These are phyloP conservation scores for Colletotrichum euphorbiae DNA, from an alignment of 2,329 filamentous ascomycete genomes.

Conservation along the genomic window DNA sequence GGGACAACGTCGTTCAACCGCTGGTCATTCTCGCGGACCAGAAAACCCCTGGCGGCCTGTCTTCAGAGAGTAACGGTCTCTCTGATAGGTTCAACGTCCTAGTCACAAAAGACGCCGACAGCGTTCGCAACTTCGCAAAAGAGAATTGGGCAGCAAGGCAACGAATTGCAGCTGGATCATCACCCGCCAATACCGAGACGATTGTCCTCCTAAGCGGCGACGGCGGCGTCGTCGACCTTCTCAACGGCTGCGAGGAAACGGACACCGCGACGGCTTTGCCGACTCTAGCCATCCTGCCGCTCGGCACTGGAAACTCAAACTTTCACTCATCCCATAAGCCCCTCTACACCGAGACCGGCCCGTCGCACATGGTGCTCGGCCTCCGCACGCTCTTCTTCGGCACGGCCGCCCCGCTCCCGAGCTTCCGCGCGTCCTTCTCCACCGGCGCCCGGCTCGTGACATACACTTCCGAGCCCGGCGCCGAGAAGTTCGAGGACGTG, in stretches of 20 bases:
- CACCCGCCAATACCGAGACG: constrained; percentile 55
- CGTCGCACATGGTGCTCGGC: constrained; percentile 60
- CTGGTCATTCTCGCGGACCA: constrained; percentile 59
- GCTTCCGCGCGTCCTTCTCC: constrained; percentile 72
- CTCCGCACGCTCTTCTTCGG: constrained; percentile 72
- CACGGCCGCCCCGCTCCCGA: constrained; percentile 64
- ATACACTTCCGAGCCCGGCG: constrained; percentile 44
- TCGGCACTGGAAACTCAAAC: constrained; percentile 75
- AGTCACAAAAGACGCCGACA: constrained; percentile 71
- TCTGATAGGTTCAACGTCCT: constrained; percentile 63
- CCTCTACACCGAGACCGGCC: constrained; percentile 55
- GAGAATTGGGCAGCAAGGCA: constrained; percentile 49
- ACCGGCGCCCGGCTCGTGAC: constrained; percentile 64
- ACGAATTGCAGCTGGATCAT: constrained; percentile 43
- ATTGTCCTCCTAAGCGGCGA: constrained; percentile 88
- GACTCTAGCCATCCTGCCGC: constrained; percentile 65
- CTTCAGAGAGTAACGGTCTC: constrained; percentile 11
- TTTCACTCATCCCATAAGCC: constrained; percentile 73
- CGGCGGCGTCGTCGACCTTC: constrained; percentile 84
- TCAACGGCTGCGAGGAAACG: constrained; percentile 69
- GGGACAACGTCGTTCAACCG: constrained; percentile 65
- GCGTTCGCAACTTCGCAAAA: constrained; percentile 72
- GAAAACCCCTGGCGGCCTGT: constrained; percentile 18
- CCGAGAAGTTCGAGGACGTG: constrained; percentile 32
- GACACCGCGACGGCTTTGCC: constrained; percentile 47